A percentile compares a stretch with the other conserved stretches of the same genome.
Conservation (phyloP, 805 yeast genomes). For the Wickerhamiella parazyma region DNA sequence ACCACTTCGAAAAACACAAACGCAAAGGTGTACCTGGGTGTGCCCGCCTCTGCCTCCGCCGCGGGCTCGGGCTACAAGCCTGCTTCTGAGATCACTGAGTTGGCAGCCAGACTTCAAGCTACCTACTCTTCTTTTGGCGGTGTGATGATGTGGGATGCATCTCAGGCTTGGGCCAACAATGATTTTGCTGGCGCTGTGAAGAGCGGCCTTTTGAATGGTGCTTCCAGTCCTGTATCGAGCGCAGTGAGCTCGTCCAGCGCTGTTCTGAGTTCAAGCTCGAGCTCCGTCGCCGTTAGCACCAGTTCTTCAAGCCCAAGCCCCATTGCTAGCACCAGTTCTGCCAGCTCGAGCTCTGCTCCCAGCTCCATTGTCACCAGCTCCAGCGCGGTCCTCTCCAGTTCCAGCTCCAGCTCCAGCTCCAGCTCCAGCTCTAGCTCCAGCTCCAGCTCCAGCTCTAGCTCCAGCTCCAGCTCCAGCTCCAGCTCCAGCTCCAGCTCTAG, state of each 20-base stretch:
- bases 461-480: background rate
- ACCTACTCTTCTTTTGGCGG: slow-evolving; percentile 40
- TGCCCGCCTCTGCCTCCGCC: slow-evolving; percentile 41
- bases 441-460: background rate
- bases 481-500: too few relatives aligned
- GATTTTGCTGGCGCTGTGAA: slow-evolving; percentile 37
- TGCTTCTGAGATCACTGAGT: slow-evolving; percentile 23
- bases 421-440: background rate
- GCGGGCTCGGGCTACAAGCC: slow-evolving; percentile 46
- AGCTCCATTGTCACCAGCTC: background rate
- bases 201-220: slow-evolving; percentile 23
- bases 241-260: too few relatives aligned
- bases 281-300: background rate
- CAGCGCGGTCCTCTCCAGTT: background rate
- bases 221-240: slow-evolving; percentile 27
- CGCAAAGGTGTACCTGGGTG: slow-evolving; percentile 45
- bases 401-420: background rate
- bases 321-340: background rate
- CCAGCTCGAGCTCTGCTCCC: background rate
- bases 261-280: background rate
- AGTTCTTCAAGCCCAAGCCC: background rate
- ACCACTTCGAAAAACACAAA: slow-evolving; percentile 35
- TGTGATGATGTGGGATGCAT: slow-evolving; percentile 77
- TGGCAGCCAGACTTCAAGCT: slow-evolving; percentile 14
- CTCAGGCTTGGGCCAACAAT: slow-evolving; percentile 40